Evolutionary conservation across 208 protist genomes (phyloP).

Genomic region (Wallacemonas sp.): DNA sequence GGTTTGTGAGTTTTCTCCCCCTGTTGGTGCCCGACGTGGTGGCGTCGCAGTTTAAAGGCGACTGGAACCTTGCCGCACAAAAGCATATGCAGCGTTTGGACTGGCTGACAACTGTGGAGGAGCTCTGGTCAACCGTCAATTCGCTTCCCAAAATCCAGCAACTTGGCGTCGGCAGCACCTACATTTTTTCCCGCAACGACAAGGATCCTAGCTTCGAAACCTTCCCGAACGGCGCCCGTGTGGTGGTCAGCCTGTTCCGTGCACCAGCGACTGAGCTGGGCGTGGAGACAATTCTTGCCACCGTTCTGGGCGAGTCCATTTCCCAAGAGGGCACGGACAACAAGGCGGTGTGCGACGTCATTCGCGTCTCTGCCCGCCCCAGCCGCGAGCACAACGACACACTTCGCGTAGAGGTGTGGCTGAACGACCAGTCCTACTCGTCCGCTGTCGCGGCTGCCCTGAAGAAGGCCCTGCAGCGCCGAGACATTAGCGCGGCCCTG

Average conservation of each 20-base stretch:
- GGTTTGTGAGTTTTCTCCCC: conserved; percentile 87
- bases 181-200: conserved; percentile 84
- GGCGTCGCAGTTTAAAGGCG: conserved; percentile 73
- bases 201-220: conserved; percentile 87
- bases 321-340: conserved; percentile 54
- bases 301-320: conserved; percentile 75
- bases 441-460: conserved; percentile 54
- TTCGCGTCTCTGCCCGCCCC: conserved; percentile 72
- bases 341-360: conserved; percentile 79
- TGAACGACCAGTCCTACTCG: conserved; percentile 70
- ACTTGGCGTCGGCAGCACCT: conserved; percentile 75
- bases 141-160: conserved; percentile 85
- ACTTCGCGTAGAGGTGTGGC: conserved; percentile 86
- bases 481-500: conserved; percentile 39
- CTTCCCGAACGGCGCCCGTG: conserved; percentile 81
- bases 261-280: conserved; percentile 62
- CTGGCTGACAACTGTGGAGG: conserved; percentile 84
- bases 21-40: conserved; percentile 72
- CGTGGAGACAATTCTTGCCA: conserved; percentile 67
- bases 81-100: conserved; percentile 75
- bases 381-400: conserved; percentile 65
- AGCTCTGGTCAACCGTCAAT: conserved; percentile 91
- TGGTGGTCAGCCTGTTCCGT: conserved; percentile 75
- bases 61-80: conserved; percentile 85
- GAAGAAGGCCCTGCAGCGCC: conserved; percentile 45